These are phyloP conservation scores for Evansstolkia leycettana DNA, from an alignment of 495 filamentous ascomycete species.

Conservation along the genomic window DNA sequence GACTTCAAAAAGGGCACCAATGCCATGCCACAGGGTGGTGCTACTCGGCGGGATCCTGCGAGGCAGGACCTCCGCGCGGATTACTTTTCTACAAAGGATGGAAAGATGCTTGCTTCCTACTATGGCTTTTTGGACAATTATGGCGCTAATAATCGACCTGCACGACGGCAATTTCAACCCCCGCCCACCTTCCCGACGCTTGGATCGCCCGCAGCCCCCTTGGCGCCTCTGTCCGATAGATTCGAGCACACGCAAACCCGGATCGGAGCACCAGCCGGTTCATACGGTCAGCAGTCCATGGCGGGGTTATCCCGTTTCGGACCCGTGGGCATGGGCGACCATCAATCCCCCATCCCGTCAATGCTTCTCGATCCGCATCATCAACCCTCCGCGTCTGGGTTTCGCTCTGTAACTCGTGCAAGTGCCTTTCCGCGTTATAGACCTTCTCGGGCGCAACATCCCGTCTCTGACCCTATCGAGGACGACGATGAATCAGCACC, in stretches of 20 bases:
- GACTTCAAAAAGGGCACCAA: slow-evolving; percentile 80
- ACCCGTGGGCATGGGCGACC: slow-evolving; percentile 15
- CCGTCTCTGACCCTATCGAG: slow-evolving; percentile 25
- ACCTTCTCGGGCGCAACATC: slow-evolving; percentile 21
- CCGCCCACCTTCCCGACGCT: slow-evolving; percentile 66
- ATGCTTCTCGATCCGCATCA: slow-evolving; percentile 80
- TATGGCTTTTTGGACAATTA: slow-evolving; percentile 91
- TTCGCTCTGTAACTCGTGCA: slow-evolving; percentile 25
- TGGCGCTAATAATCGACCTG: slow-evolving; percentile 45
- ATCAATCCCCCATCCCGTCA: slow-evolving; percentile 39
- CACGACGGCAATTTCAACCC: slow-evolving; percentile 51
- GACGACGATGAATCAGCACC: slow-evolving; percentile 28
- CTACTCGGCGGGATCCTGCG: slow-evolving; percentile 13
- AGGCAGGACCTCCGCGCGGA: slow-evolving; percentile 64
- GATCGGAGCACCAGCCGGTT: neutral
- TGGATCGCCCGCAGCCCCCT: slow-evolving; percentile 46
- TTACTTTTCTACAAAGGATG: slow-evolving; percentile 88
- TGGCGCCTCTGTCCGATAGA: slow-evolving; percentile 31
- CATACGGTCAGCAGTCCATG: slow-evolving; percentile 19
- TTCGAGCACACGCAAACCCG: slow-evolving; percentile 30
- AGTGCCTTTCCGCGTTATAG: slow-evolving; percentile 44
- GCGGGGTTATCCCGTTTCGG: slow-evolving; percentile 18
- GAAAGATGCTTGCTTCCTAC: slow-evolving; percentile 94
- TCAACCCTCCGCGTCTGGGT: slow-evolving; percentile 53
- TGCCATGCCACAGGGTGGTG: slow-evolving; percentile 30